Base-by-base conservation (phyloP, 2,329 filamentous ascomycete genomes). In the Rhynchosporium agropyri region DNA sequence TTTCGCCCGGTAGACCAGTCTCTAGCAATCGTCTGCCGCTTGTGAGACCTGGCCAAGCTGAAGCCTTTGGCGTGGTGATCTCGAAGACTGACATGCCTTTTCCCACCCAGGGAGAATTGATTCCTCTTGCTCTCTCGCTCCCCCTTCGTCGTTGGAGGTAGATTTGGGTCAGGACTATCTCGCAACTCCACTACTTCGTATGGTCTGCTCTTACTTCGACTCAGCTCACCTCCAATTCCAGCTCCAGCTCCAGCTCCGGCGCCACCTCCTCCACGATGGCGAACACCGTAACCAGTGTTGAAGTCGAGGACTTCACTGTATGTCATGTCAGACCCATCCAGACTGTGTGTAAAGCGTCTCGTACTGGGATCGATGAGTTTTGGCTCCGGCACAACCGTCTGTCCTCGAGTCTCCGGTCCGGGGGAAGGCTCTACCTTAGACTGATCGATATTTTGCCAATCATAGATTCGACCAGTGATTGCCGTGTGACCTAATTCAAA, bases 1-100 rank as follows among this genome's bases (percentile, higher is more conserved):
- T 93, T 94, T 67, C 88, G 84, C 26, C 77, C 73, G 7, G 81
- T 79, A 12, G 84, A 85, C 90, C 84, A 94, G 69, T 92, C 88
- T 71, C 89, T 82, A 36, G 89, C 89, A 70, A 91, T 86, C 0
- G 87, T 85, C 63, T 87, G 84, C 31, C 83, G 80, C 65, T 81
- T 83, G 68, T 87, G 83, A 6, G 81, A 82, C 65, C 78, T 80
- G 50, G 79, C 75, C 58, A 86, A 74, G 65, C 78, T 85, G 74
- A 86, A 84, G 1, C 76, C 78, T 65, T 81, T 77, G 8, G 77
- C 75, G 50, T 71, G 68, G 9, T 71, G 54, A 15, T 80, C 81
- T 50, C 74, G 76, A 10, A 86, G 74, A 67, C 83, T 86, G 68
- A 85, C 78, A 71, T 86, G 83, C 1, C 81, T 83, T 64, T 78